Evolutionary conservation across 768 basidiomycete species (phyloP), one percentile per base, ranked within the genome.

Genomic region (Cubamyces sp.): DNA sequence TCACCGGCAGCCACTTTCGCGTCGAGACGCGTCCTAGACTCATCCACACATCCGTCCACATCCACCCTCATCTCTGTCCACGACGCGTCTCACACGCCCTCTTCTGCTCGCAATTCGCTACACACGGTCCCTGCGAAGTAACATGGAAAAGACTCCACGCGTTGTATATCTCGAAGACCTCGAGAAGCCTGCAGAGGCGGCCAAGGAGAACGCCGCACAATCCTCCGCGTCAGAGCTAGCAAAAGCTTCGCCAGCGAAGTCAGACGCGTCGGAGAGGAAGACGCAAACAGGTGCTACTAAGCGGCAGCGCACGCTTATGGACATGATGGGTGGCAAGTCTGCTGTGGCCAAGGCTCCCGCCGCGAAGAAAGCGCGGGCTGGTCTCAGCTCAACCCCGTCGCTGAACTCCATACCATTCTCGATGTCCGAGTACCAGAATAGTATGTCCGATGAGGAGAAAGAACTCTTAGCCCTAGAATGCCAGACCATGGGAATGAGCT

Each of bases 361-460:
- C 18, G 64, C 79, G 9, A 88, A 88, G 74, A 86, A 82, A 65
- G 60, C 70, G 46, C 87, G 82, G 69, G 65, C 68, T 11, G 12
- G 40, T 15, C 49, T 57, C 25, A 26, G 55, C 49, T 18, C 57
- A 65, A 58, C 54, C 61, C 57, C 59, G 65, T 66, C 78, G 11
- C 69, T 90, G 37, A 89, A 91, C 70, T 80, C 84, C 12, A 87
- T 91, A 45, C 86, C 89, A 9, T 90, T 91, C 72, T 89, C 87
- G 28, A 62, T 83, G 65, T 77, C 76, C 12, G 79, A 77, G 26
- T 91, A 80, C 67, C 65, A 75, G 42, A 81, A 79, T 3, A 80
- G 83, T 4, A 71, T 91, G 50, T 77, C 82, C 9, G 84, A 85
- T 19, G 83, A 88, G 55, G 79, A 87, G 66, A 82, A 75, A 55